Base-by-base conservation (phyloP, 345 rosid species). In the Clausena lansium region DNA sequence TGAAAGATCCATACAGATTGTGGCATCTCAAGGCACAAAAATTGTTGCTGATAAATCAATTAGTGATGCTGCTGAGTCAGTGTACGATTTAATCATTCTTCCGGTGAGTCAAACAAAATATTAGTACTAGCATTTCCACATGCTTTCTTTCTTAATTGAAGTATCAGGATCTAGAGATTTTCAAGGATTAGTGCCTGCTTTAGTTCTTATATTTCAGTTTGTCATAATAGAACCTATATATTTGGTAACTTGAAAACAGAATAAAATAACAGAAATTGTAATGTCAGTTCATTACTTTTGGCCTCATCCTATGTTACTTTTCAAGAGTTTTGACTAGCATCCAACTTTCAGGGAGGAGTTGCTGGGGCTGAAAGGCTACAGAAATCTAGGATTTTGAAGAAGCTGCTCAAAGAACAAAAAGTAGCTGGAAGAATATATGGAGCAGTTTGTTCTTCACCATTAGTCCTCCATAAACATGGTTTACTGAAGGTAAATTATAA, bases 31-130 rank as follows among this genome's bases (percentile, higher is more conserved):
- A 70, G 92, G 98, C 84, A 89, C 88, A 38, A 87, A 88, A 87
- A 87, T 95, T 70, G 81, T 93, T 62, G 93, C 99, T 3, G 97
- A 93, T 81, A 90, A 88, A 84, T 82, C 88, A 82, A 87, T 95
- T 66, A 77, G 84, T 36, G 91, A 88, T 74, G 92, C 90, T 71
- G 85, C 90, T 54, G 87, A 75, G 62, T 84, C 89, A 50, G 66
- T 83, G 83, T 88, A 90, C 76, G 97, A 95, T 82, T 67, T 93
- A 66, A 91, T 95, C 78, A 45, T 95, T 88, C 97, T 95, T 82
- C 98, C 95, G 76, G 99, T 95, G 80, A 84, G 89, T 77, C 54
- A 66, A 78, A 70, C 70, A 24, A 30, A 41, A 66, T 11, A 13
- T 6, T 62, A 28, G 41, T 64, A 24, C 45, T 61, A 54, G 74